Evolutionary conservation across 1,284 basidiomycete species (phyloP).

Genomic region (Ganoderma sinense): DNA sequence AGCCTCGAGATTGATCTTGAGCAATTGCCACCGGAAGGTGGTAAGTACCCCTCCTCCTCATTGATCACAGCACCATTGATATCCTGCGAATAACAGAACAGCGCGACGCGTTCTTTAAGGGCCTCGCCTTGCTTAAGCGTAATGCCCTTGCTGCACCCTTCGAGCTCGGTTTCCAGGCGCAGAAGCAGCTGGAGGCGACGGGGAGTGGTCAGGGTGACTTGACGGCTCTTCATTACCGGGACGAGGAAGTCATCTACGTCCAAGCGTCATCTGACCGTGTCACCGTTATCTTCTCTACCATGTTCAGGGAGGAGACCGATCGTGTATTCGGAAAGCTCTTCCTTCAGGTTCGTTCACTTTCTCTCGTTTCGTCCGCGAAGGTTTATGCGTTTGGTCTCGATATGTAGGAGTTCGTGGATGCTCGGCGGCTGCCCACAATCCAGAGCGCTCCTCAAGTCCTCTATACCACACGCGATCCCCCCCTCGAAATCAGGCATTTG

Average conservation of each 20-base stretch:
- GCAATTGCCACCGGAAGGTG: conserved; percentile 78
- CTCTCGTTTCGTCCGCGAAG: not conserved
- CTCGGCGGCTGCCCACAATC: conserved; percentile 89
- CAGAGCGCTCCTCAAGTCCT: conserved; percentile 98
- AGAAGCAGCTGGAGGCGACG: conserved; percentile 82
- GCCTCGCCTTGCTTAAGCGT: conserved; percentile 89
- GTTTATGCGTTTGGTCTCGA: not conserved
- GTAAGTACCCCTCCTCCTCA: conserved; percentile 56
- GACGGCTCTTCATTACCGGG: conserved; percentile 95
- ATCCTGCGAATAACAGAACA: conserved; percentile 61
- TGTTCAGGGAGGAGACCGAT: conserved; percentile 98
- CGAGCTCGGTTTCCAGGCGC: conserved; percentile 88
- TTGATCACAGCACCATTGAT: not conserved
- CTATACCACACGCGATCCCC: conserved; percentile 96
- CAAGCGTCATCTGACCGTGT: conserved; percentile 95
- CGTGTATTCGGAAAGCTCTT: conserved; percentile 97
- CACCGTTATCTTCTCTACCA: conserved; percentile 97
- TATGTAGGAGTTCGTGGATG: conserved; percentile 95
- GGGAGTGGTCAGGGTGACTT: conserved; percentile 79
- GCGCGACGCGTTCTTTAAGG: conserved; percentile 82
- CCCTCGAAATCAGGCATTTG: conserved; percentile 92
- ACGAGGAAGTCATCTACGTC: conserved; percentile 97
- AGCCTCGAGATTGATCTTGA: conserved; percentile 90
- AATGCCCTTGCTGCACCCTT: conserved; percentile 97
- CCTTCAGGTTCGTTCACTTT: conserved; percentile 75